These are phyloP conservation scores for Mycena crocata DNA, from an alignment of 768 basidiomycete genomes.

Conservation along the genomic window DNA sequence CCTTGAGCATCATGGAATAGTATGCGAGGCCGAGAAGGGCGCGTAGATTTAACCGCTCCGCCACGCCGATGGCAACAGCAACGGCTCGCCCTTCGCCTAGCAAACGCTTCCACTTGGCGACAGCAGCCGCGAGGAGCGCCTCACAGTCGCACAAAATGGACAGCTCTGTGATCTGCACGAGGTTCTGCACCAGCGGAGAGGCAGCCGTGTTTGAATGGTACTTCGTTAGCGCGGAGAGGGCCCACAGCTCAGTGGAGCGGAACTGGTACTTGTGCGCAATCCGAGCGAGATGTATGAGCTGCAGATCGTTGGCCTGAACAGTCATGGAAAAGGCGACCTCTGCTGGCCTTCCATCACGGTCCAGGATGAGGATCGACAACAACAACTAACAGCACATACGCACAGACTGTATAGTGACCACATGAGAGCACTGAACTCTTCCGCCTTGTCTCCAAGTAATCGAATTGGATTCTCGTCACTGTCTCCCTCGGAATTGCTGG, in stretches of 20 bases:
- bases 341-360: slow-evolving; percentile 49
- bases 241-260: slow-evolving; percentile 62
- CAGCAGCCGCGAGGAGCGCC: slow-evolving; percentile 55
- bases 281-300: slow-evolving; percentile 59
- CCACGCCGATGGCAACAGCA: slow-evolving; percentile 56
- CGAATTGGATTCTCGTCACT: slow-evolving; percentile 63
- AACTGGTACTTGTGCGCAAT: slow-evolving; percentile 71
- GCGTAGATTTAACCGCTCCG: slow-evolving; percentile 60
- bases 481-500: slow-evolving; percentile 52
- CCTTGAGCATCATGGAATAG: slow-evolving; percentile 63
- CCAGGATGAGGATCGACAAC: slow-evolving; percentile 1
- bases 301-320: slow-evolving; percentile 52
- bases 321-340: slow-evolving; percentile 56
- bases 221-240: slow-evolving; percentile 53
- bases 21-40: slow-evolving; percentile 62
- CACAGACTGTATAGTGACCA: slow-evolving; percentile 67
- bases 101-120: slow-evolving; percentile 59
- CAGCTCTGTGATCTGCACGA: slow-evolving; percentile 63
- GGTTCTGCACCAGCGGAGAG: slow-evolving; percentile 45
- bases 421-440: slow-evolving; percentile 62
- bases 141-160: slow-evolving; percentile 62
- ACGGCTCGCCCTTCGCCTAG: slow-evolving; percentile 59
- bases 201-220: slow-evolving; percentile 47
- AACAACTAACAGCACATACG: slow-evolving; percentile 36
- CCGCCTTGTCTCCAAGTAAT: slow-evolving; percentile 60